Evolutionary conservation across 2,329 filamentous ascomycete genomes (phyloP).

Genomic region (Raffaelea arxii): DNA sequence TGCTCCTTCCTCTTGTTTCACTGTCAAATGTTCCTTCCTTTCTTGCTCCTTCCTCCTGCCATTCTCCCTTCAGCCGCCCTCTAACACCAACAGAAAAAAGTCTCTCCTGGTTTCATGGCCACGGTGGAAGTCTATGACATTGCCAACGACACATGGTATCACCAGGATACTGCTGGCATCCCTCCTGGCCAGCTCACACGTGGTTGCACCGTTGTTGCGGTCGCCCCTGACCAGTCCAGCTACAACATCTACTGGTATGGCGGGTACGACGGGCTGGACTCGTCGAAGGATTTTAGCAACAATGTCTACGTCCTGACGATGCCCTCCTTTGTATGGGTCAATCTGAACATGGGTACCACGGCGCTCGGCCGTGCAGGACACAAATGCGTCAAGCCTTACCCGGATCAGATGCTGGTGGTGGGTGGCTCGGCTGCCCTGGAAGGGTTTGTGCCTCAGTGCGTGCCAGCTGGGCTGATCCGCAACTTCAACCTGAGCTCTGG

Average conservation of each 20-base stretch:
- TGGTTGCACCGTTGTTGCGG: slow-evolving; percentile 66
- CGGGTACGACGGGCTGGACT: slow-evolving; percentile 51
- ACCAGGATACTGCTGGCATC: slow-evolving; percentile 58
- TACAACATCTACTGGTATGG: slow-evolving; percentile 83
- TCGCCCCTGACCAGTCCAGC: slow-evolving; percentile 60
- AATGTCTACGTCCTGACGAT: slow-evolving; percentile 76
- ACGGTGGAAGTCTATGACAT: slow-evolving; percentile 73
- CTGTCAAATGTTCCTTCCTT: too few species aligned
- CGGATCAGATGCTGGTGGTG: slow-evolving; percentile 70
- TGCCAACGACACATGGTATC: slow-evolving; percentile 61
- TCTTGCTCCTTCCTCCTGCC: neutral
- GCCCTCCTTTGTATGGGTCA: slow-evolving; percentile 72
- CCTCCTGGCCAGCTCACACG: slow-evolving; percentile 49
- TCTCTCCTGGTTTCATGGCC: slow-evolving; percentile 62
- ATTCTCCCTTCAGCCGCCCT: neutral
- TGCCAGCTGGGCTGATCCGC: slow-evolving; percentile 43
- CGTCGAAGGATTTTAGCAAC: slow-evolving; percentile 34
- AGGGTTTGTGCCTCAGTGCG: slow-evolving; percentile 26
- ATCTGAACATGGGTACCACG: slow-evolving; percentile 32
- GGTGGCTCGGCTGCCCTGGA: slow-evolving; percentile 48
- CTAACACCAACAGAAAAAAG: too few species aligned
- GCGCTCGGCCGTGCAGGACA: slow-evolving; percentile 59
- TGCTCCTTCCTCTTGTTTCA: too few species aligned
- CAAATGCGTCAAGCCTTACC: slow-evolving; percentile 64
- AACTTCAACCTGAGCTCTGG: slow-evolving; percentile 66